Evolutionary conservation across 2,329 filamentous ascomycete species (phyloP), one percentile per base, ranked within the genome.

Genomic region (Hymenoscyphus fraxineus): DNA sequence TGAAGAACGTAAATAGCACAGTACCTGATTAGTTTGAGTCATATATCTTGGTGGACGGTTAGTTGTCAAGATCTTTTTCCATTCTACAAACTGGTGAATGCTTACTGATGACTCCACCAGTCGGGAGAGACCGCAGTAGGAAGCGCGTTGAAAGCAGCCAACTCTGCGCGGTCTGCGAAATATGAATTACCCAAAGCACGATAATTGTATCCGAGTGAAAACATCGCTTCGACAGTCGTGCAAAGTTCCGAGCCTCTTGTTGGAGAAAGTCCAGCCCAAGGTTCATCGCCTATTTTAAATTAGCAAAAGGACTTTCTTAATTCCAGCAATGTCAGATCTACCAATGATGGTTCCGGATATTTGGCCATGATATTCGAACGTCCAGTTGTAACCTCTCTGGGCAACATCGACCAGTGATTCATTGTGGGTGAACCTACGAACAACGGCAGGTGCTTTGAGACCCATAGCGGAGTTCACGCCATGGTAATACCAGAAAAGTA

Each of bases 91-190:
- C 86, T 86, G 0, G 80, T 78, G 68, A 84, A 78, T 2, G 78
- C 75, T 67, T 86, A 86, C 70, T 85, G 82, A 69, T 82, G 82
- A 31, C 78, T 78, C 83, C 83, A 86, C 78, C 80, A 83, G 67
- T 85, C 79, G 1, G 79, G 77, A 19, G 79, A 80, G 35, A 85
- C 70, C 66, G 80, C 80, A 3, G 77, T 81, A 0, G 84, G 83
- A 2, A 86, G 72, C 1, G 82, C 81, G 66, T 86, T 86, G 76
- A 83, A 86, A 3, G 83, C 81, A 7, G 80, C 77, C 10, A 78
- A 72, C 67, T 86, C 84, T 7, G 78, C 77, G n/a, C 77, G 74
- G 68, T 86, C 83, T 2, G 83, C 83, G 66, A 80, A 83, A 7
- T 56, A 22, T 57, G 73, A 75, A 59, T 72, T 66, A 1, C 77